Conservation (phyloP, 1,139 yeast species). For the Diutina pseudorugosa region DNA sequence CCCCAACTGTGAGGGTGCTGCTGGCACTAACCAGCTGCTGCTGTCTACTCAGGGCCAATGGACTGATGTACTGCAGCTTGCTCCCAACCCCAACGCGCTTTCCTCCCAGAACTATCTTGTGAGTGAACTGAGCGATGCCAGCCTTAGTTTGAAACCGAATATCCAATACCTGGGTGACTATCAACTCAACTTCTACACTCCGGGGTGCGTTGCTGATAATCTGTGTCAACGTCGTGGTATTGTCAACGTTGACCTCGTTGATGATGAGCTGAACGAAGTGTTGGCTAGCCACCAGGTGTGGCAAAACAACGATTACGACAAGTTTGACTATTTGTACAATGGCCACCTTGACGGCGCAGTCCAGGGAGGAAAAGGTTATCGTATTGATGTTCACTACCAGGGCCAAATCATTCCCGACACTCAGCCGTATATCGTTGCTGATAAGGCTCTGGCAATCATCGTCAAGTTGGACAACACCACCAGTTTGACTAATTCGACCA, state of each 20-base stretch:
- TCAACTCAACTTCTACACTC: conserved; percentile 63
- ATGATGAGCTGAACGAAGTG: conserved; percentile 30
- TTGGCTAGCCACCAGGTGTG: conserved; percentile 36
- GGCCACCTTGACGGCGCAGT: conserved; percentile 51
- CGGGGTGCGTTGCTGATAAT: conserved; percentile 66
- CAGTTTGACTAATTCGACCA: conserved; percentile 18
- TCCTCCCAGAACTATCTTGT: conserved; percentile 20
- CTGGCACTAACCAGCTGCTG: conserved; percentile 14
- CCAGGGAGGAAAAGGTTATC: neutral
- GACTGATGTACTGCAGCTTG: conserved; percentile 16
- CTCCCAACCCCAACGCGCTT: conserved; percentile 8
- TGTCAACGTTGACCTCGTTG: conserved; percentile 59
- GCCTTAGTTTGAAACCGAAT: conserved; percentile 56
- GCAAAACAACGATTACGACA: conserved; percentile 70
- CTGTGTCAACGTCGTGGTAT: conserved; percentile 65
- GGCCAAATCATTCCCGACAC: neutral
- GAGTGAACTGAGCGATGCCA: conserved; percentile 17
- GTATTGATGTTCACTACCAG: neutral
- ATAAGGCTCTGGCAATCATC: conserved; percentile 47
- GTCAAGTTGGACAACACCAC: conserved; percentile 34
- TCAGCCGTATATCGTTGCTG: conserved; percentile 54
- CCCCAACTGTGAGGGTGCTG: conserved; percentile 39
- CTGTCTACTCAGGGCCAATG: conserved; percentile 16
- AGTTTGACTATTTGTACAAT: conserved; percentile 65
- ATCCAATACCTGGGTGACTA: conserved; percentile 67